Evolutionary conservation across 1,284 basidiomycete species (phyloP), one percentile per base, ranked within the genome.

Genomic region (Phenoliferia sp.): DNA sequence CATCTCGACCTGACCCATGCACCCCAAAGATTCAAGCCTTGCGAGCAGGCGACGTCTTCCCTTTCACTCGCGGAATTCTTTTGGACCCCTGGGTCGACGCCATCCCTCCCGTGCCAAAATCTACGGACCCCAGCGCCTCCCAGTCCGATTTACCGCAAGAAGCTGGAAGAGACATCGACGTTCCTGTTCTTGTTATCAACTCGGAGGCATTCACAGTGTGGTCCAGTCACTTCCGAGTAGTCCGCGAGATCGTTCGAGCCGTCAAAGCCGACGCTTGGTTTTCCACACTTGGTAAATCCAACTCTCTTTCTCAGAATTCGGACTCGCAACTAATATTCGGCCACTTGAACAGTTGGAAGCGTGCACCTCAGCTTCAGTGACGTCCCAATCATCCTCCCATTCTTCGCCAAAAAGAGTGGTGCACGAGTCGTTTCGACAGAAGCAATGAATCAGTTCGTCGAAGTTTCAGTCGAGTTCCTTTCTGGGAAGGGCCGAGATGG

Each of bases 141-240:
- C 26, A 17, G 26, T 22, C 26, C 57, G 39, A 59, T 32, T n/a
- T 10, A 22, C 44, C 52, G 39, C 7, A 22, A 34, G 9, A 2
- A n/a, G 15, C n/a, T 19, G 56, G 31, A 17, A 28, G 61, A 31
- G 69, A 72, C 6, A 78, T 82, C 36, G 68, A 70, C 16, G 74
- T 76, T 31, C 81, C 81, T 0, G 69, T 82, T 34, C 78, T 83
- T 10, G 76, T 76, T 22, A 73, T 82, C 72, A 80, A 81, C 71
- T 80, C 78, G 19, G 81, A 82, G 62, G 79, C 81, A 54, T 82
- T 80, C 68, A 76, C 77, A 9, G 68, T 76, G 28, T 79, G 78
- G 59, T 63, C 68, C 29, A 78, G 31, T 15, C 71, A 73, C 50
- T 73, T 63, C 67, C 44, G 79, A 56, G 79, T 78, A 62, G 65